Evolutionary conservation across 1,284 basidiomycete genomes (phyloP).

Genomic region (Vanrija sp.): DNA sequence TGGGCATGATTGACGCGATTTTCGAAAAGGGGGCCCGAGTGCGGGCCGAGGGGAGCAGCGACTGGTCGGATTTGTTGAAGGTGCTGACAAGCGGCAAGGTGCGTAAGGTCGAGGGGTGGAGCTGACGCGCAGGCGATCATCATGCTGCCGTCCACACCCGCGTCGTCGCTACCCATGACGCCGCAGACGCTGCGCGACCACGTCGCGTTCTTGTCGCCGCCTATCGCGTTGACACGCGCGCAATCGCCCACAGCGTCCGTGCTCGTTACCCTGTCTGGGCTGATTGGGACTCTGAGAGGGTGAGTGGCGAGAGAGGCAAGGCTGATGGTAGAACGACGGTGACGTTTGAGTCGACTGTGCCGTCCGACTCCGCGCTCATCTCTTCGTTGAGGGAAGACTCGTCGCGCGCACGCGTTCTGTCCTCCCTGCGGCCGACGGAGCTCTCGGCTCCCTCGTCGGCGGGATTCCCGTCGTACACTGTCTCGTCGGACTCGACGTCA

Average conservation of each 20-base stretch:
- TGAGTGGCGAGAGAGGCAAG: slow-evolving; percentile 47
- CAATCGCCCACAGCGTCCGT: slow-evolving; percentile 55
- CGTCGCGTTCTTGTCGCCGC: slow-evolving; percentile 54
- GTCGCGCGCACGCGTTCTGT: slow-evolving; percentile 50
- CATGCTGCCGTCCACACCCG: slow-evolving; percentile 64
- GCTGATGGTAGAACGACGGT: slow-evolving; percentile 8
- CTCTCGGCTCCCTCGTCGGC: slow-evolving; percentile 22
- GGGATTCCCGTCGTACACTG: slow-evolving; percentile 56
- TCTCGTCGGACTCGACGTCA: slow-evolving; percentile 55
- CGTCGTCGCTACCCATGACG: slow-evolving; percentile 55
- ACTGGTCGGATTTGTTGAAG: slow-evolving; percentile 73
- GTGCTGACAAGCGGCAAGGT: slow-evolving; percentile 67
- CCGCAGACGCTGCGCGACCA: slow-evolving; percentile 75
- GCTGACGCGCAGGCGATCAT: slow-evolving; percentile 61
- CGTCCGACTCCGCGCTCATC: slow-evolving; percentile 60
- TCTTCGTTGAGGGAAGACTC: slow-evolving; percentile 57
- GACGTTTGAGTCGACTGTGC: slow-evolving; percentile 48
- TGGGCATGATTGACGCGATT: slow-evolving; percentile 76
- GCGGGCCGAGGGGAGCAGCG: slow-evolving; percentile 59
- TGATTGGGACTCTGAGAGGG: slow-evolving; percentile 61
- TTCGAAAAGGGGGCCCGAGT: slow-evolving; percentile 60
- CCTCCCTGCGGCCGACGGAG: slow-evolving; percentile 37
- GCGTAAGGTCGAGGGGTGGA: slow-evolving; percentile 12
- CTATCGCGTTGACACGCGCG: slow-evolving; percentile 13
- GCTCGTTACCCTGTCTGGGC: slow-evolving; percentile 72